A percentile compares a stretch with the other conserved stretches of the same genome.
Evolutionary conservation across 495 filamentous ascomycete species (phyloP).

Genomic region (Penicillium nucicola): DNA sequence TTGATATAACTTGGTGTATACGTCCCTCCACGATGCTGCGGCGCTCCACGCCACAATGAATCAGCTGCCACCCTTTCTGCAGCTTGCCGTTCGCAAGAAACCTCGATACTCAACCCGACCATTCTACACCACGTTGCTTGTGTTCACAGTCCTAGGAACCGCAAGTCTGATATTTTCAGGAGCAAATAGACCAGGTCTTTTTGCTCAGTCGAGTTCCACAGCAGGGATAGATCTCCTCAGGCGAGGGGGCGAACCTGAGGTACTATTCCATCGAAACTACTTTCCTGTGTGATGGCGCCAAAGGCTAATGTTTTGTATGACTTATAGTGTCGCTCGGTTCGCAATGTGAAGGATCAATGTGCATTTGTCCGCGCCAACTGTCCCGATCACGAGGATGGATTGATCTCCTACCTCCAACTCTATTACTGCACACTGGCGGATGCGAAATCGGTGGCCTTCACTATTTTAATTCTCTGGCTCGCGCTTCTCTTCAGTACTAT

Average conservation of each 20-base stretch:
- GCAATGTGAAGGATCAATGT: conserved; percentile 75
- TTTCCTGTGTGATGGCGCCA: conserved; percentile 1
- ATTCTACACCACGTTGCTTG: conserved; percentile 33
- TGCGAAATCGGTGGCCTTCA: conserved; percentile 73
- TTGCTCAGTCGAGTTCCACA: conserved; percentile 2
- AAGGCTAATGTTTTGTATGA: conserved; percentile 25
- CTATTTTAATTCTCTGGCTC: conserved; percentile 76
- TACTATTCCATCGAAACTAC: conserved; percentile 17
- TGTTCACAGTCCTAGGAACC: conserved; percentile 26
- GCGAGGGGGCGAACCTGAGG: conserved; percentile 34
- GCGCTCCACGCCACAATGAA: conserved; percentile 22
- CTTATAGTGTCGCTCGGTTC: conserved; percentile 74
- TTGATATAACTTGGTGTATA: background rate
- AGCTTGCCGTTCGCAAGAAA: conserved; percentile 21
- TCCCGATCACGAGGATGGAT: conserved; percentile 81
- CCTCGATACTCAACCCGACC: conserved; percentile 36
- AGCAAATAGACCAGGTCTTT: background rate
- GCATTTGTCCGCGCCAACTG: conserved; percentile 81
- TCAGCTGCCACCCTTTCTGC: conserved; percentile 20
- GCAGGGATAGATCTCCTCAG: conserved; percentile 13
- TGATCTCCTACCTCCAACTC: conserved; percentile 83
- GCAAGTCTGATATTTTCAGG: conserved; percentile 22
- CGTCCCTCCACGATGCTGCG: conserved; percentile 22
- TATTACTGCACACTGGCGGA: conserved; percentile 82
- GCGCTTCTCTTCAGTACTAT: conserved; percentile 94